A percentile compares a stretch with the other conserved stretches of the same genome.
phyloP scores from a whole-genome alignment of 345 rosid species.

The Salix suchowensis region DNA sequence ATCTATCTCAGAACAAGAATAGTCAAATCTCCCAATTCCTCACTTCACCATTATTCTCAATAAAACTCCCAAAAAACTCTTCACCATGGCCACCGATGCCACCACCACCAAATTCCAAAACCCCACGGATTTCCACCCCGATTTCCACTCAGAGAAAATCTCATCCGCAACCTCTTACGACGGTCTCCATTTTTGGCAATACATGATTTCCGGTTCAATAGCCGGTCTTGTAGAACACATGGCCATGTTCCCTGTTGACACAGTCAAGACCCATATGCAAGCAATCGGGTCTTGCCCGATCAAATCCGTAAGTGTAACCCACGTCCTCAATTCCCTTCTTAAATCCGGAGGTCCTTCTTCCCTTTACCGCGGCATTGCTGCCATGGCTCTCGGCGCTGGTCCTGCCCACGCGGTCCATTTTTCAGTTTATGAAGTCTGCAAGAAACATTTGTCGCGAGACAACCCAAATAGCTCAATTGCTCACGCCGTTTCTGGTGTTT shows the following conservation, averaged over 20 bases:
- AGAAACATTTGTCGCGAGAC: constrained; percentile 58
- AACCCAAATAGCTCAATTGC: constrained; percentile 72
- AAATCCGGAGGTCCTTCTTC: constrained; percentile 63
- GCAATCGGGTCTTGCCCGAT: constrained; percentile 91
- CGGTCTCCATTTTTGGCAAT: constrained; percentile 86
- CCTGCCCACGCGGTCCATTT: constrained; percentile 98
- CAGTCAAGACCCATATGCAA: constrained; percentile 95
- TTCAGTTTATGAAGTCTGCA: constrained; percentile 76
- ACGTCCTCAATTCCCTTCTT: constrained; percentile 73
- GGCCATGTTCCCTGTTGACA: constrained; percentile 99
- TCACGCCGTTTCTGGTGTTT: constrained; percentile 83
- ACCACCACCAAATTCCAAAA: constrained; percentile 50
- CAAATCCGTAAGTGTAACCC: constrained; percentile 63
- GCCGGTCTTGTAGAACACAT: constrained; percentile 94
- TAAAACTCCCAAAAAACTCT: neutral
- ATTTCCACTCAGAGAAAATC: constrained; percentile 47
- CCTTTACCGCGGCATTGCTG: constrained; percentile 87
- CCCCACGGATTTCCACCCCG: constrained; percentile 65
- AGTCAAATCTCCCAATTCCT: neutral
- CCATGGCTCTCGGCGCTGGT: constrained; percentile 99
- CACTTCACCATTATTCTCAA: neutral
- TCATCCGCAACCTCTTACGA: constrained; percentile 32
- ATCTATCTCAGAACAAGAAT: neutral
- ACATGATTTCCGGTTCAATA: constrained; percentile 90
- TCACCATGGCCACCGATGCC: constrained; percentile 60